phyloP scores from a whole-genome alignment of 2,329 filamentous ascomycete species.

The Ramularia endophylla region DNA sequence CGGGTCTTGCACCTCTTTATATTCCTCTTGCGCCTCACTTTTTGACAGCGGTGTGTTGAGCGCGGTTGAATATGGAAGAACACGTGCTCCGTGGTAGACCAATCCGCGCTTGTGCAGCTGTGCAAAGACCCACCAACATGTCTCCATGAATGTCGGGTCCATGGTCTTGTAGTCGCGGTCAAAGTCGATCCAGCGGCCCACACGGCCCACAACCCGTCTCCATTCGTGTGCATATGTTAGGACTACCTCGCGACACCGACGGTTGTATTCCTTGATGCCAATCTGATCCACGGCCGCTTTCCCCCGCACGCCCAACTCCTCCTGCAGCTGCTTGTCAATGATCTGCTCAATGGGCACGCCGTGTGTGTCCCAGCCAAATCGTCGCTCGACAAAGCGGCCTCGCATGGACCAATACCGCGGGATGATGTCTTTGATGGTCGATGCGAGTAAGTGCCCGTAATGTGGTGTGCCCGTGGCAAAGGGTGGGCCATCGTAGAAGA shows the following conservation, averaged over 20 bases:
- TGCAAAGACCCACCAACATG: constrained; percentile 95
- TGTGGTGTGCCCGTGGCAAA: constrained; percentile 56
- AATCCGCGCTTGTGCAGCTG: constrained; percentile 82
- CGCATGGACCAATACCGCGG: constrained; percentile 98
- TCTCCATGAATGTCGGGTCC: constrained; percentile 94
- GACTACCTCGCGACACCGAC: constrained; percentile 84
- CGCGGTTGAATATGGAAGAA: constrained; percentile 93
- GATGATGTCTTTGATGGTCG: constrained; percentile 96
- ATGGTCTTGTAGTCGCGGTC: constrained; percentile 99
- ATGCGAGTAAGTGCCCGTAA: constrained; percentile 75
- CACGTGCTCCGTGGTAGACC: constrained; percentile 83
- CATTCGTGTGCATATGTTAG: constrained; percentile 87
- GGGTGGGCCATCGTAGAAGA: constrained; percentile 74
- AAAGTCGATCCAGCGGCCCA: constrained; percentile 96
- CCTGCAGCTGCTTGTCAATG: constrained; percentile 75
- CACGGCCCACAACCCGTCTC: constrained; percentile 77
- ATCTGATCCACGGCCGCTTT: constrained; percentile 81
- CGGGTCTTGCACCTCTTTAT: constrained; percentile 87
- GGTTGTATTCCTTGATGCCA: constrained; percentile 85
- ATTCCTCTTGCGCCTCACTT: constrained; percentile 91
- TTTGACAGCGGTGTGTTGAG: constrained; percentile 86
- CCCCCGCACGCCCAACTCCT: constrained; percentile 69
- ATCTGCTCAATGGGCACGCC: constrained; percentile 94
- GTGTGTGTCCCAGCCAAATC: constrained; percentile 95
- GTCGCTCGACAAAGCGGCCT: constrained; percentile 82